These are phyloP conservation scores for Malassezia cuniculi DNA, from an alignment of 1,284 basidiomycete genomes.

Conservation along the genomic window DNA sequence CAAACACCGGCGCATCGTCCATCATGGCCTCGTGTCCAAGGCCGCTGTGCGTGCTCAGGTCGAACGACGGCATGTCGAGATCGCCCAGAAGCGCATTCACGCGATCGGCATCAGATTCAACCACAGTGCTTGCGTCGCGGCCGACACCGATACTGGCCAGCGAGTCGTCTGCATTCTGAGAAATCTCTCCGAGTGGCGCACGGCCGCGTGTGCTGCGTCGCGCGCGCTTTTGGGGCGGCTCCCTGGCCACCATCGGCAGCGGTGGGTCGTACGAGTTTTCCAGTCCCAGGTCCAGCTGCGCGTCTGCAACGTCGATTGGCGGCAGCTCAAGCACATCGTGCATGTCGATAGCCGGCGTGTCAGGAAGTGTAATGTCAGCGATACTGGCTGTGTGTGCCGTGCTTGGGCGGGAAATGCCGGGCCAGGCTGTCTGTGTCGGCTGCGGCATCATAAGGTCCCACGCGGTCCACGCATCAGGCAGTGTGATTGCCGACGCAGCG, in stretches of 20 bases:
- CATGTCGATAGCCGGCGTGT: too few species aligned
- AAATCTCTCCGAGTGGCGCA: slow-evolving; percentile 50
- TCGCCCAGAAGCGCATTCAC: slow-evolving; percentile 19
- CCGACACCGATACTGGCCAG: slow-evolving; percentile 33
- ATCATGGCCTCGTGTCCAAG: slow-evolving; percentile 15
- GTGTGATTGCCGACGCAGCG: slow-evolving; percentile 71
- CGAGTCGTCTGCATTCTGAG: slow-evolving; percentile 47
- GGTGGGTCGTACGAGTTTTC: slow-evolving; percentile 48
- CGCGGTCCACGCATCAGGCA: slow-evolving; percentile 61
- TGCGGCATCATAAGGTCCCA: slow-evolving; percentile 69
- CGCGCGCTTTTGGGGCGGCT: slow-evolving; percentile 23
- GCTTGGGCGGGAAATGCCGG: neutral
- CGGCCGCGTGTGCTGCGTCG: slow-evolving; percentile 31
- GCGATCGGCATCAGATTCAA: slow-evolving; percentile 1
- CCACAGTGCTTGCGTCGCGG: slow-evolving; percentile 24
- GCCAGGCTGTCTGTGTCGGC: slow-evolving; percentile 30
- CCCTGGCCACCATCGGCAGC: too few species aligned
- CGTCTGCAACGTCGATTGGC: too few species aligned
- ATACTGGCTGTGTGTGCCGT: slow-evolving; percentile 51
- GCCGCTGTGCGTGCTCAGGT: slow-evolving; percentile 7
- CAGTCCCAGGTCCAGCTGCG: slow-evolving; percentile 46
- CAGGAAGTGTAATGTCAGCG: slow-evolving; percentile 55
- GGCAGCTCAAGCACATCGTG: too few species aligned
- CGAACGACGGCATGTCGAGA: slow-evolving; percentile 12
- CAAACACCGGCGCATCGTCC: slow-evolving; percentile 12